These are phyloP conservation scores for Neonectria sp. DNA, from an alignment of 2,329 filamentous ascomycete species.

Conservation along the genomic window DNA sequence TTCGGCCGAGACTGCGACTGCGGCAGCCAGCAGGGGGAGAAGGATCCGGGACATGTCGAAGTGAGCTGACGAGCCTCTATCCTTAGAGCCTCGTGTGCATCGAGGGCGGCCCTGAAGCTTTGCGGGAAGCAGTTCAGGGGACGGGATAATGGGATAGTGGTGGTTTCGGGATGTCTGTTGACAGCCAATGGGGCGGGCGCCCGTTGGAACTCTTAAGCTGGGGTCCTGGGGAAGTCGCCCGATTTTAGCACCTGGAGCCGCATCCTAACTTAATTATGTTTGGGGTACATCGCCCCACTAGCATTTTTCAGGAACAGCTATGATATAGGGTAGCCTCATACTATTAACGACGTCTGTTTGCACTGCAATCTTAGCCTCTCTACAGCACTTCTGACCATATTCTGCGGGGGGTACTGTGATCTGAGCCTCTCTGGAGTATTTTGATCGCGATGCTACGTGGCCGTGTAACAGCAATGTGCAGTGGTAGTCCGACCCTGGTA, in stretches of 20 bases:
- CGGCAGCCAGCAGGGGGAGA: constrained; percentile 24
- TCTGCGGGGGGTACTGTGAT: too few species aligned
- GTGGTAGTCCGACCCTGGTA: too few species aligned
- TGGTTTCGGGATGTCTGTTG: background rate
- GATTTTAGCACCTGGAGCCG: background rate
- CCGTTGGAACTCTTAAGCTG: background rate
- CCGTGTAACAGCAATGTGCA: too few species aligned
- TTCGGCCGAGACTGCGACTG: constrained; percentile 43
- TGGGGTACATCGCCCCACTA: background rate
- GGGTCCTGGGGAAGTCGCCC: background rate
- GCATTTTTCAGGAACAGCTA: background rate
- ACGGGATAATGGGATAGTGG: background rate
- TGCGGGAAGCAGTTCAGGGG: background rate
- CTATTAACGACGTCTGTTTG: too few species aligned
- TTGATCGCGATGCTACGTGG: too few species aligned
- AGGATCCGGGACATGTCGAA: constrained; percentile 28
- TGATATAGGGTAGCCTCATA: background rate
- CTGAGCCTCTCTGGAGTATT: too few species aligned
- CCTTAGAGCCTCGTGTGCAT: background rate
- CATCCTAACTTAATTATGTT: background rate
- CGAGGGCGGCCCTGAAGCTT: background rate
- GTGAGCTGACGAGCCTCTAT: background rate
- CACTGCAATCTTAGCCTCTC: too few species aligned
- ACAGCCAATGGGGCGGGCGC: background rate
- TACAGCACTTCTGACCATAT: too few species aligned